These are phyloP conservation scores for Thelonectria discophora DNA, from an alignment of 2,329 filamentous ascomycete genomes.

Conservation along the genomic window DNA sequence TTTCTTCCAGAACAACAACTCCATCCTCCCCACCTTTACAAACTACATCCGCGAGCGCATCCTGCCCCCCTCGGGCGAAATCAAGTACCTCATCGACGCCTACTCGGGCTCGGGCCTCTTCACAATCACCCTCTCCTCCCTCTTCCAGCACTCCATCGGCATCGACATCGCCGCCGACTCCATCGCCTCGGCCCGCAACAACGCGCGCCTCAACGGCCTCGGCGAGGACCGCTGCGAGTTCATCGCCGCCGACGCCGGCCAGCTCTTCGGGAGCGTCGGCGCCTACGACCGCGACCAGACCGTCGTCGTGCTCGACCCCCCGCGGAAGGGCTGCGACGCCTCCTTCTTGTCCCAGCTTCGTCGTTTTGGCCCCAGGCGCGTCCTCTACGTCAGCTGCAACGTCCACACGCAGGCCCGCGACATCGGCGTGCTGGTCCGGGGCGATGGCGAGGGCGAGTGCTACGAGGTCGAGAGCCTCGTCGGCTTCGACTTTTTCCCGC, in stretches of 20 bases:
- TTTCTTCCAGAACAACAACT: conserved; percentile 99
- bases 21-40: conserved; percentile 88
- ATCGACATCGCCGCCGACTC: conserved; percentile 87
- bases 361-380: conserved; percentile 76
- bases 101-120: conserved; percentile 98
- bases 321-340: conserved; percentile 91
- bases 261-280: conserved; percentile 78
- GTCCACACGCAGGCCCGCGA: conserved; percentile 97
- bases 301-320: conserved; percentile 95
- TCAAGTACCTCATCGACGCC: conserved; percentile 93
- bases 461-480: conserved; percentile 92
- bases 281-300: conserved; percentile 81
- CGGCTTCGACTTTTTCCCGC: conserved; percentile 98
- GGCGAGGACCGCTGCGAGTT: conserved; percentile 76
- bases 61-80: conserved; percentile 62
- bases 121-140: conserved; percentile 87
- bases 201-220: conserved; percentile 81
- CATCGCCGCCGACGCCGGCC: conserved; percentile 85
- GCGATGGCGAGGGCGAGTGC: conserved; percentile 58
- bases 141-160: conserved; percentile 85
- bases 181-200: conserved; percentile 80
- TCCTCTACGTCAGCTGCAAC: conserved; percentile 97
- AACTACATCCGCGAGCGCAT: conserved; percentile 85
- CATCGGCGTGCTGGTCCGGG: conserved; percentile 85
- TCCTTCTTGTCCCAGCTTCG: conserved; percentile 85